A percentile compares a stretch with the other conserved stretches of the same genome.
Conservation (phyloP, 2,329 filamentous ascomycete genomes). For the Colletotrichum sp. region DNA sequence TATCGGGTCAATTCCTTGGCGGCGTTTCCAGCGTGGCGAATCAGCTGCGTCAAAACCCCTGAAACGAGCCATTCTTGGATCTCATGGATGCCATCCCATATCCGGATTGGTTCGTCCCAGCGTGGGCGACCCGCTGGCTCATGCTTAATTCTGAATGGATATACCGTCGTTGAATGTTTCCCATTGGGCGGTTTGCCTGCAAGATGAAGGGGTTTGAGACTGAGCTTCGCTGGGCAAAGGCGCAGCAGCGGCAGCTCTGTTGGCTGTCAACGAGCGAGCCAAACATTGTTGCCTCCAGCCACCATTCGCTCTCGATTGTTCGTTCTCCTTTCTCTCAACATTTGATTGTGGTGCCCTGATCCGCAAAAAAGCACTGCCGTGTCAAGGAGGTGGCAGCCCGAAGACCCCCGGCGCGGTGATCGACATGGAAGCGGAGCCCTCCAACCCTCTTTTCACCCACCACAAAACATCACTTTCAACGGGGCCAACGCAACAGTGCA, state of each 20-base stretch:
- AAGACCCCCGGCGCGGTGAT: background rate
- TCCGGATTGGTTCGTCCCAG: background rate
- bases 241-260: background rate
- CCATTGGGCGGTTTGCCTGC: background rate
- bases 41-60: conserved; percentile 2
- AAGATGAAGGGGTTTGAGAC: background rate
- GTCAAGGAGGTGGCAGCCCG: background rate
- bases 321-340: background rate
- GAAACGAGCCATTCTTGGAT: background rate
- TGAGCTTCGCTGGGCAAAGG: background rate
- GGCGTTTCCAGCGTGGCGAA: conserved; percentile 3
- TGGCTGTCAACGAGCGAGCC: background rate
- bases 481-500: background rate
- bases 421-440: background rate
- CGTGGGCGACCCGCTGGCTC: background rate
- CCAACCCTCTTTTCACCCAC: background rate
- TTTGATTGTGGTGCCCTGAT: background rate
- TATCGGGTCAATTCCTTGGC: conserved; percentile 5
- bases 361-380: conserved; percentile 6
- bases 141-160: conserved; percentile 8
- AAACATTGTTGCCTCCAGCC: background rate
- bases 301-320: conserved; percentile 9
- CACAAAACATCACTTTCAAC: background rate
- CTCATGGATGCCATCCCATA: background rate
- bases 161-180: background rate